These are phyloP conservation scores for Tricholoma hemisulphureum DNA, from an alignment of 768 basidiomycete genomes.

Conservation along the genomic window DNA sequence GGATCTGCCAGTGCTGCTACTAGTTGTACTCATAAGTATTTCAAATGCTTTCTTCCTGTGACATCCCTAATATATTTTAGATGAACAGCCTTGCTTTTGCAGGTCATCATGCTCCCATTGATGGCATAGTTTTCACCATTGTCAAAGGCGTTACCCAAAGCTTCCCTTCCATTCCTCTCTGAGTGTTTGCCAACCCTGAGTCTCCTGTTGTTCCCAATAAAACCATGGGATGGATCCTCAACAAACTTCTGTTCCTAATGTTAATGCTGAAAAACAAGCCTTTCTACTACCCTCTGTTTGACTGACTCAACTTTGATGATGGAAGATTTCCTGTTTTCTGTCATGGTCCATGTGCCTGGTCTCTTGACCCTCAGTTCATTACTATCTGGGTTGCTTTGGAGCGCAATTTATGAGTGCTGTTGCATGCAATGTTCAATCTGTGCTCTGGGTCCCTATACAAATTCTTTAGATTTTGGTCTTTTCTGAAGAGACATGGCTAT, in stretches of 20 bases:
- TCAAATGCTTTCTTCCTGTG: too few relatives aligned
- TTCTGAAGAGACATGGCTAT: slow-evolving; percentile 5
- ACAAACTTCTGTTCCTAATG: not conserved
- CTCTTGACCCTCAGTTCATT: not conserved
- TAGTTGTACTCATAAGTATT: too few relatives aligned
- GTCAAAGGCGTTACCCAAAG: too few relatives aligned
- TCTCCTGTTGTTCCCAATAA: too few relatives aligned
- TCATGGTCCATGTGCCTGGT: not conserved
- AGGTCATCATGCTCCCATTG: too few relatives aligned
- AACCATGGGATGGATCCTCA: not conserved
- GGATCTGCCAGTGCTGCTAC: too few relatives aligned
- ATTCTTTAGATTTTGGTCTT: slow-evolving; percentile 6
- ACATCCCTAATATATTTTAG: too few relatives aligned
- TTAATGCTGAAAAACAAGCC: not conserved
- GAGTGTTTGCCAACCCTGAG: too few relatives aligned
- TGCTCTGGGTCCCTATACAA: not conserved
- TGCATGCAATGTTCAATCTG: not conserved
- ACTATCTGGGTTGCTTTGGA: not conserved
- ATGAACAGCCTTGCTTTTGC: too few relatives aligned
- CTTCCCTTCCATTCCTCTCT: too few relatives aligned
- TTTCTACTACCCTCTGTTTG: not conserved
- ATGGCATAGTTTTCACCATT: too few relatives aligned
- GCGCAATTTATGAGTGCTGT: not conserved
- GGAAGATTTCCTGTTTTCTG: not conserved
- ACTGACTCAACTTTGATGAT: not conserved